Percentiles rank a stretch among this genome's conserved stretches.
Evolutionary conservation across 208 protist species (phyloP).

Genomic region (Trypanosoma avium): DNA sequence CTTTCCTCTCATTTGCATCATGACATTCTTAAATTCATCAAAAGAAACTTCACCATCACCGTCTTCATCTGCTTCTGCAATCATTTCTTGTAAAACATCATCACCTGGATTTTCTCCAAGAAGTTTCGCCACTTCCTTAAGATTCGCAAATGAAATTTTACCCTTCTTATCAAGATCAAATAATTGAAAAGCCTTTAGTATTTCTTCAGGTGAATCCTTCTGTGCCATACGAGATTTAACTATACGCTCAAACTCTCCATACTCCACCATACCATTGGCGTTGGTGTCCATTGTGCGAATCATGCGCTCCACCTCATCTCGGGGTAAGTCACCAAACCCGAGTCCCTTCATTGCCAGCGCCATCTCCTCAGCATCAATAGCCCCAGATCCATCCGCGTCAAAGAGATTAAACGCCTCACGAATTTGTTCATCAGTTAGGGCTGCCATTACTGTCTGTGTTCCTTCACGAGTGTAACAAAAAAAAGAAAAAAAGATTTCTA

Average conservation of each 20-base stretch:
- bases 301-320: slow-evolving; percentile 93
- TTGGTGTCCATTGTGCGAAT: slow-evolving; percentile 83
- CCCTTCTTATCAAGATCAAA: slow-evolving; percentile 97
- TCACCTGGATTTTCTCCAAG: slow-evolving; percentile 96
- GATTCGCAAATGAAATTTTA: slow-evolving; percentile 96
- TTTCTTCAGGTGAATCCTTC: slow-evolving; percentile 94
- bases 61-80: slow-evolving; percentile 95
- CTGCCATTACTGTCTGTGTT: slow-evolving; percentile 62
- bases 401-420: slow-evolving; percentile 98
- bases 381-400: slow-evolving; percentile 93
- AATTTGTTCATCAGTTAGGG: slow-evolving; percentile 92
- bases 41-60: slow-evolving; percentile 95
- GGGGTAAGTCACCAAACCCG: slow-evolving; percentile 92
- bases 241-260: slow-evolving; percentile 89
- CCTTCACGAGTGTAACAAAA: too few relatives aligned
- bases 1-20: slow-evolving; percentile 90
- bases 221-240: slow-evolving; percentile 91
- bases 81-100: slow-evolving; percentile 98
- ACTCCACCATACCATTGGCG: slow-evolving; percentile 88
- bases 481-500: too few relatives aligned
- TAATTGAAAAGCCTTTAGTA: slow-evolving; percentile 95
- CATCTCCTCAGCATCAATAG: slow-evolving; percentile 94
- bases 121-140: slow-evolving; percentile 95
- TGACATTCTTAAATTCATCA: slow-evolving; percentile 96
- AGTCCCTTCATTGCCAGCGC: slow-evolving; percentile 95